These are phyloP conservation scores for Fragaria iinumae DNA, from an alignment of 306 rosid genomes.

Conservation along the genomic window DNA sequence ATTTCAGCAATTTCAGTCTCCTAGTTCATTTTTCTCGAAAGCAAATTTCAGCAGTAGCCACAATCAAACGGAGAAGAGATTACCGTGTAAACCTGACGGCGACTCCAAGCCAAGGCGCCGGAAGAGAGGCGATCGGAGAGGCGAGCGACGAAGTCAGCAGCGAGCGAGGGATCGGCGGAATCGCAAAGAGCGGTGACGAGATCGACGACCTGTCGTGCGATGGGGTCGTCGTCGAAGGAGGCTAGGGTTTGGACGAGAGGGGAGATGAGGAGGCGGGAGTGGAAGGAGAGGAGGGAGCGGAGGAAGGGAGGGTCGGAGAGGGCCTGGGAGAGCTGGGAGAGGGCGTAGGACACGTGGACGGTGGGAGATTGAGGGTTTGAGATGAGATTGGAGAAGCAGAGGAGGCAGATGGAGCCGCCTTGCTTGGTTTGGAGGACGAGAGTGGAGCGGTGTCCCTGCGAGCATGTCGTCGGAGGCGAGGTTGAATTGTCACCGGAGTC, in stretches of 20 bases:
- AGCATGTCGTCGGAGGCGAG: constrained; percentile 36
- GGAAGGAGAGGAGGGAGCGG: constrained; percentile 59
- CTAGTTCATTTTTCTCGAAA: neutral
- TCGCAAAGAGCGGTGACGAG: constrained; percentile 50
- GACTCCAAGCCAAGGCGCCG: constrained; percentile 65
- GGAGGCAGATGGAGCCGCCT: constrained; percentile 81
- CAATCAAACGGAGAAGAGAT: neutral
- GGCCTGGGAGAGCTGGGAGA: constrained; percentile 77
- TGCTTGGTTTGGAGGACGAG: constrained; percentile 54
- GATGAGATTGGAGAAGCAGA: constrained; percentile 81
- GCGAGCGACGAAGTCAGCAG: constrained; percentile 46
- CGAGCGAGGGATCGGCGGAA: constrained; percentile 33
- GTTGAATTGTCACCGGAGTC: constrained; percentile 10
- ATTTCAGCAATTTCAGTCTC: too few species aligned
- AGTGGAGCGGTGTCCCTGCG: constrained; percentile 79
- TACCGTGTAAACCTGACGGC: constrained; percentile 49
- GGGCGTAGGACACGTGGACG: constrained; percentile 81
- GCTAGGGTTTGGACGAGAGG: constrained; percentile 66
- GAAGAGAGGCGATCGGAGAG: constrained; percentile 59
- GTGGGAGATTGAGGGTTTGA: constrained; percentile 77
- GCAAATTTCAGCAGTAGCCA: neutral
- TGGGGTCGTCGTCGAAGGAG: constrained; percentile 61
- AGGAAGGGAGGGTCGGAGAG: constrained; percentile 62
- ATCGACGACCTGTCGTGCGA: constrained; percentile 54
- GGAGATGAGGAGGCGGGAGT: constrained; percentile 59